Base-by-base conservation (phyloP, 208 protist species). In the Trypanosoma caninum region DNA sequence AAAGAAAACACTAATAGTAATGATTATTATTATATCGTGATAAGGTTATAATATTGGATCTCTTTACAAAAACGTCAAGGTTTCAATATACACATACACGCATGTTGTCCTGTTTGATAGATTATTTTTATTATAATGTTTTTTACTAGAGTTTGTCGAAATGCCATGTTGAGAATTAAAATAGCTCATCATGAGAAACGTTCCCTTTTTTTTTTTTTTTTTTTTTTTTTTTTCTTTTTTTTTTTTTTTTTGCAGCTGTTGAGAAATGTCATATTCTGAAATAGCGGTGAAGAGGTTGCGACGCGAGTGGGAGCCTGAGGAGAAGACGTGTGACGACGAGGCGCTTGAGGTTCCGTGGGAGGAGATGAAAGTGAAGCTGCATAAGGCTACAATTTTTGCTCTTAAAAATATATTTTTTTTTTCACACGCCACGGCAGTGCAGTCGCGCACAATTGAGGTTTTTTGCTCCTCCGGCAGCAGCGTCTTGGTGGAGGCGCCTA, bases 401-500 rank as follows among this genome's bases (percentile, higher is more conserved):
- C 72, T 97, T 20, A 80, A 83, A 22, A 91, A 97, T 61, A 78
- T 95, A 20, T 95, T 97, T 35, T 84, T 92, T 46, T 97, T 97
- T 46, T 91, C 87, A 1, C 84, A 92, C 60, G 89, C 90, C n/a
- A 94, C 94, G 7, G 72, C 91, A 1, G 85, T 97, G 18, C 94
- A 97, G 79, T 78, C 84, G 1, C 60, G 59, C 20, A 65, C 84
- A 22, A 79, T 97, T 44, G 34, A 53, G 9, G 52, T 73, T 10
- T 65, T 97, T n/a, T 47, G 80, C 2, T 37, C 38, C 20, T 55
- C 56, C 7, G 81, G 84, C 1, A 38, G 72, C 28, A 92, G 85
- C 52, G 75, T 64, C 0, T 38, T 99, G 20, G 74, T 99, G 16
- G 97, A 99, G 70, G 93, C 86, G 1, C 97, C 97, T 2, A 99